phyloP scores from a whole-genome alignment of 1,284 basidiomycete genomes.

The Rhodotorula sp. region DNA sequence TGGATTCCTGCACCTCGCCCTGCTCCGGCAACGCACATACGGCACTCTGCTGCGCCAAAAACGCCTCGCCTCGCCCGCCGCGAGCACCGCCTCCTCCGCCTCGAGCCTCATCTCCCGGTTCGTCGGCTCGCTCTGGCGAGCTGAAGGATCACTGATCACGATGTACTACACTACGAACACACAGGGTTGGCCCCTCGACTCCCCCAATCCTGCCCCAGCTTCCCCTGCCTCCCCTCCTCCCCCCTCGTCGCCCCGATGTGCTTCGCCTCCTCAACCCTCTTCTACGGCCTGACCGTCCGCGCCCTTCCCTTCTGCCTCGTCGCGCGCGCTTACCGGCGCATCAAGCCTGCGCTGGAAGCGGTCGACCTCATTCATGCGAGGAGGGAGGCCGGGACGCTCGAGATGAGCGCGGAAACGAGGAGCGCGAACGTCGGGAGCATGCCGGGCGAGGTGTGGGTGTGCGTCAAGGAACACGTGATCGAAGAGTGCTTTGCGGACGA shows the following conservation, averaged over 20 bases:
- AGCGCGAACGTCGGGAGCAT: neutral
- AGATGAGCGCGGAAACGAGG: too few species aligned
- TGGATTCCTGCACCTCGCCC: too few species aligned
- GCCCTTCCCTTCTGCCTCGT: neutral
- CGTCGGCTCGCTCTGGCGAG: too few species aligned
- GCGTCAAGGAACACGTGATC: neutral
- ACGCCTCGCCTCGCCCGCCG: too few species aligned
- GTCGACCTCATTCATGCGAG: conserved; percentile 1
- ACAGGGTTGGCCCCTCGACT: too few species aligned
- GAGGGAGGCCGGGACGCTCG: neutral
- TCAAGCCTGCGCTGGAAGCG: neutral
- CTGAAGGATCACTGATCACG: too few species aligned
- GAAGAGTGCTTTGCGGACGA: neutral
- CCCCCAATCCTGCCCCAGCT: neutral
- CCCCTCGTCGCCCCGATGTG: neutral
- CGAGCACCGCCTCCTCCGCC: too few species aligned
- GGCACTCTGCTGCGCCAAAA: too few species aligned
- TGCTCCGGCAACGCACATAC: too few species aligned
- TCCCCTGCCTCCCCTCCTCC: neutral
- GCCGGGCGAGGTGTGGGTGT: neutral
- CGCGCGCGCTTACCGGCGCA: neutral
- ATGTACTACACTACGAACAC: too few species aligned
- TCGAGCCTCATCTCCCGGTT: too few species aligned
- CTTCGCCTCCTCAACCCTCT: neutral
- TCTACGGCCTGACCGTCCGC: neutral